Percentiles rank a stretch among this genome's conserved stretches.
Conservation (phyloP, 2,329 filamentous ascomycete genomes). For the Teratosphaeria epicoccoides region DNA sequence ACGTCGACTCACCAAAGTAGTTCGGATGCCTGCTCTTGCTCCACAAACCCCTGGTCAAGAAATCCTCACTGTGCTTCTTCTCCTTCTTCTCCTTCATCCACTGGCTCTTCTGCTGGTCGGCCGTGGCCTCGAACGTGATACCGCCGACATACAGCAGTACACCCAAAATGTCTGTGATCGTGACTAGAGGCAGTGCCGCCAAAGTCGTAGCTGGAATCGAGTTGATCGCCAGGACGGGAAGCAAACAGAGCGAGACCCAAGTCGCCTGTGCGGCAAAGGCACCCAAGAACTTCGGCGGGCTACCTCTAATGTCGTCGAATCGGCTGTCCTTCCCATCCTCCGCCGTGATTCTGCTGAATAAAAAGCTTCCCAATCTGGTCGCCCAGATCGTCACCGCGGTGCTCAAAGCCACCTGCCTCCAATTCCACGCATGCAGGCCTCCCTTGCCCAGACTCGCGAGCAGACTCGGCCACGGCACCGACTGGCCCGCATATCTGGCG, state of each 20-base stretch:
- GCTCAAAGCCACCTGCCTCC: constrained; percentile 49
- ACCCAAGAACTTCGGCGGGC: constrained; percentile 42
- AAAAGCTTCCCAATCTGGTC: constrained; percentile 50
- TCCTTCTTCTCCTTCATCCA: constrained; percentile 52
- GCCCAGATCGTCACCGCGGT: constrained; percentile 53
- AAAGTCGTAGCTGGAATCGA: constrained; percentile 46
- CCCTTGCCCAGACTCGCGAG: constrained; percentile 36
- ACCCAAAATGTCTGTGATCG: constrained; percentile 46
- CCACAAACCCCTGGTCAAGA: constrained; percentile 55
- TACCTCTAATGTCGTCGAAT: constrained; percentile 45
- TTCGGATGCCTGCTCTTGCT: constrained; percentile 53
- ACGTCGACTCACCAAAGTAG: constrained; percentile 60
- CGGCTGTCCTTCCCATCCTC: constrained; percentile 49
- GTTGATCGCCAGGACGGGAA: constrained; percentile 56
- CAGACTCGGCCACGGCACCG: constrained; percentile 38
- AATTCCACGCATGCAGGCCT: constrained; percentile 42
- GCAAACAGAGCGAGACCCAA: constrained; percentile 57
- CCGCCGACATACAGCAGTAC: constrained; percentile 49
- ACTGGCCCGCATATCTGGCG: constrained; percentile 34
- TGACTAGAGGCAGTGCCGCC: constrained; percentile 39
- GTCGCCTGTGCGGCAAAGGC: constrained; percentile 53
- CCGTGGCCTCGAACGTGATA: constrained; percentile 49
- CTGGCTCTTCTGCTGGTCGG: constrained; percentile 52
- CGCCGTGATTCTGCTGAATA: constrained; percentile 50
- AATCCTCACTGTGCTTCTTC: constrained; percentile 58